These are phyloP conservation scores for Penicillium subrubescens DNA, from an alignment of 495 filamentous ascomycete species.

Conservation along the genomic window DNA sequence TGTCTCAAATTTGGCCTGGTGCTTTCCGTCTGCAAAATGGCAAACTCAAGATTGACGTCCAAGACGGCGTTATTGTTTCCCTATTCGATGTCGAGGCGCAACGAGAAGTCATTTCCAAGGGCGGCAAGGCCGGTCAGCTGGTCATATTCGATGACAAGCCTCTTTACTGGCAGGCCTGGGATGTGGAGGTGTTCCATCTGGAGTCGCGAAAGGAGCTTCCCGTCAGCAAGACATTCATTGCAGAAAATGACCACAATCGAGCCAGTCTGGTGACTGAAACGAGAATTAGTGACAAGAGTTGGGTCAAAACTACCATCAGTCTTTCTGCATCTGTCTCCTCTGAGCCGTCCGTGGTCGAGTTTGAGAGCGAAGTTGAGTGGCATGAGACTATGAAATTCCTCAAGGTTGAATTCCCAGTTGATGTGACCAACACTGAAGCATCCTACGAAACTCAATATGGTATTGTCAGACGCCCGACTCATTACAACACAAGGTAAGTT, in stretches of 20 bases:
- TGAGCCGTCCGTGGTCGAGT: constrained; percentile 72
- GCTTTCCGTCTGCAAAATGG: constrained; percentile 78
- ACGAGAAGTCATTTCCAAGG: constrained; percentile 78
- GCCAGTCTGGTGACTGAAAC: constrained; percentile 80
- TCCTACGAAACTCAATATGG: constrained; percentile 97
- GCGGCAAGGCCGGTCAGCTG: constrained; percentile 82
- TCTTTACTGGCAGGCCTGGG: constrained; percentile 98
- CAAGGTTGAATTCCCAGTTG: constrained; percentile 97
- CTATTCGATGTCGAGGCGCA: constrained; percentile 69
- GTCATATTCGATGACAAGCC: constrained; percentile 98
- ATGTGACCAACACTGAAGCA: constrained; percentile 87
- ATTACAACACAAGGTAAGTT: constrained; percentile 81
- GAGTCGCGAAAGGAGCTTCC: constrained; percentile 78
- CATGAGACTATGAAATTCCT: constrained; percentile 95
- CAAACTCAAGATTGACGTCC: constrained; percentile 69
- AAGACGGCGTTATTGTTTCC: constrained; percentile 77
- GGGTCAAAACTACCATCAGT: constrained; percentile 83
- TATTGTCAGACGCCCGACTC: constrained; percentile 82
- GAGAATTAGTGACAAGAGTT: constrained; percentile 82
- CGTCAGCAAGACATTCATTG: constrained; percentile 64
- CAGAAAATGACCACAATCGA: constrained; percentile 71
- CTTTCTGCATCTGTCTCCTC: constrained; percentile 66
- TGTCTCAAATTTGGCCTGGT: constrained; percentile 65
- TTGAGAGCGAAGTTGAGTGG: constrained; percentile 87
- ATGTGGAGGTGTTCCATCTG: constrained; percentile 95